Base-by-base conservation (phyloP, 2,329 filamentous ascomycete species). In the Ophiosphaerella korrae region DNA sequence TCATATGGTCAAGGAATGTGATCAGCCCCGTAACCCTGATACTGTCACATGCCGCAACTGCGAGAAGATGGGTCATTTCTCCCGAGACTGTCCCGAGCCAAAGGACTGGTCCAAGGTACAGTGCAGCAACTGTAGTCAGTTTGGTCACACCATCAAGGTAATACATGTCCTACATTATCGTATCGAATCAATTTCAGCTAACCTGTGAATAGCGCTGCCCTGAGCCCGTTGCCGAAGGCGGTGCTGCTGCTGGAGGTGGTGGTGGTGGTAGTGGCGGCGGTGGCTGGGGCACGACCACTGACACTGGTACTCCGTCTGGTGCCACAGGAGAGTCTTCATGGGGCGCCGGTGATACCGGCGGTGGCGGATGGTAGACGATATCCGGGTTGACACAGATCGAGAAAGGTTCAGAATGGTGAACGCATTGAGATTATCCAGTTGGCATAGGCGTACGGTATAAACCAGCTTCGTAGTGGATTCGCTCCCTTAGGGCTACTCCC, bases 61-160 rank as follows among this genome's bases (percentile, higher is more conserved):
- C 65, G 85, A 87, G 18, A 72, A 84, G 55, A 80, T 82, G 43
- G 86, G 85, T 6, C 86, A 89, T 55, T 79, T 81, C 44, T 74
- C 78, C 45, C 77, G 76, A 18, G 81, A 84, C 8, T 85, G 85
- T 58, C 78, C 82, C 24, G 76, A 85, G 68, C 85, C 82, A 13
- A 79, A 80, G 49, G 82, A 83, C 52, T 67, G 77, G 78, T 57
- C 63, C 45, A 76, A 75, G 63, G 74, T 75, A 68, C 79, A 67
- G 77, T 78, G 79, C 62, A 72, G 67, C 48, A 78, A 78, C 67
- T 82, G 80, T 55, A 71, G 71, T 11, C 69, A 78, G 50, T 64
- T 70, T 51, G 70, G 70, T 7, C 70, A 73, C 34, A 68, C 64
- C 1, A 57, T 67, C 54, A 69, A 68, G 57, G 66, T 67, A 49